Base-by-base conservation (phyloP, 139 green algal genomes). In the Limnomonas spitsbergensis region DNA sequence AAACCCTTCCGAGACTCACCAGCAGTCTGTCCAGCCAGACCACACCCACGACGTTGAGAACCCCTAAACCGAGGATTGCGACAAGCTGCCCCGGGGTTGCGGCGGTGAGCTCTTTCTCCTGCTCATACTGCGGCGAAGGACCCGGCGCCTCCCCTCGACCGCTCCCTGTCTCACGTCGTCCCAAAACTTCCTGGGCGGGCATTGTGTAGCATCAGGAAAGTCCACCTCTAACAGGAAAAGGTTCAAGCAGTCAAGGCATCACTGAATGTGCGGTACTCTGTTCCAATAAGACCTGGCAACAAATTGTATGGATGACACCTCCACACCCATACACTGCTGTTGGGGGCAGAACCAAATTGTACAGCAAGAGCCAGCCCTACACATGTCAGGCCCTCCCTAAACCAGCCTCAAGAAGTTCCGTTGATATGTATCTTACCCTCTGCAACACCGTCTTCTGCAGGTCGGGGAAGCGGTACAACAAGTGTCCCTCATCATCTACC, bases 21-120 rank as follows among this genome's bases (percentile, higher is more conserved):
- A 95, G 82, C 73, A 90, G 42, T 2, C 37, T 35, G 20, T 40
- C 39, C 34, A 98, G 86, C 0, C 84, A 69, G 3, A 85, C 71
- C n/a, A 98, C 93, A 2, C 94, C 95, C n/a, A 95, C 78, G 9
- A 97, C 77, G 83, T 98, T 98, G 38, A 90, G 77, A 0, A 85
- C 73, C 1, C 94, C 95, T 67, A 98, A 84, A 2, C 67, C 70
- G 4, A 88, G 68, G 2, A 86, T 85, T 7, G 82, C 78, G 6
- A 79, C 32, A 40, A 88, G 38, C 86, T 98, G 92, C 0, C 80
- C 82, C 7, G 38, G 24, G 9, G 66, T 68, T 0, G 93, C 92
- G 0, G 77, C 76, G 36, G 86, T 93, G 69, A 91, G 75, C 53
- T 83, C 34, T 85, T 82, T 90, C 39, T 54, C n/a, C 24, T 40